Evolutionary conservation across 345 rosid species (phyloP), one percentile per base, ranked within the genome.

Genomic region (Citrus trifoliata): DNA sequence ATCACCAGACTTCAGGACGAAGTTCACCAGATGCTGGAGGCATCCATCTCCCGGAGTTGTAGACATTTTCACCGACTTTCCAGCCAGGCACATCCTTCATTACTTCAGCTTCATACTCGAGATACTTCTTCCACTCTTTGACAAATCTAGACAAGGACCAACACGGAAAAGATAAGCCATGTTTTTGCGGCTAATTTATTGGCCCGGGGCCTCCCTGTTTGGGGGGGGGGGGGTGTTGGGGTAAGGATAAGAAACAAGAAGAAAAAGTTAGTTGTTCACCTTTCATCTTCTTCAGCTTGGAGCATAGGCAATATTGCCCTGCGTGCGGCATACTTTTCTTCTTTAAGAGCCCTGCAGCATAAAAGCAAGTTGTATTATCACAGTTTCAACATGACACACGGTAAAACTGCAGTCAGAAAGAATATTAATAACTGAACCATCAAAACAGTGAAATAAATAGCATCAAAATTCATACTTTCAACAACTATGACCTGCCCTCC

Each of bases 11-110:
- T 48, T 96, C 99, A 48, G 98, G 95, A 63, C 99, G 99, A 79
- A 96, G 95, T 87, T 94, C 99, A 1, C 99, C 99, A 12, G 90
- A 90, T 28, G 99, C 92, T n/a, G 99, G 99, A 27, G 99, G 99
- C 94, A 94, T 91, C 99, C 99, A 96, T 81, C 82, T 92, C 61
- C 98, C 95, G 55, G 99, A 93, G 86, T 96, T 88, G 81, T 96
- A 96, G 27, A 96, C 98, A 76, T 76, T 96, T 86, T 90, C 98
- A 13, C 99, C 99, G 22, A 96, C 99, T 80, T 93, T 94, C 99
- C 99, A 96, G 65, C 98, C 99, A 16, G 99, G 98, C 33, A 96
- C 98, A 74, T 96, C 99, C 88, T 94, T 96, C 99, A 96, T 96
- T 56, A 94, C 95, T 75, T 94, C 98, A n/a, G 99, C 95, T 85